Evolutionary conservation across 257 asterid genomes (phyloP).

Genomic region (Perilla frutescens): DNA sequence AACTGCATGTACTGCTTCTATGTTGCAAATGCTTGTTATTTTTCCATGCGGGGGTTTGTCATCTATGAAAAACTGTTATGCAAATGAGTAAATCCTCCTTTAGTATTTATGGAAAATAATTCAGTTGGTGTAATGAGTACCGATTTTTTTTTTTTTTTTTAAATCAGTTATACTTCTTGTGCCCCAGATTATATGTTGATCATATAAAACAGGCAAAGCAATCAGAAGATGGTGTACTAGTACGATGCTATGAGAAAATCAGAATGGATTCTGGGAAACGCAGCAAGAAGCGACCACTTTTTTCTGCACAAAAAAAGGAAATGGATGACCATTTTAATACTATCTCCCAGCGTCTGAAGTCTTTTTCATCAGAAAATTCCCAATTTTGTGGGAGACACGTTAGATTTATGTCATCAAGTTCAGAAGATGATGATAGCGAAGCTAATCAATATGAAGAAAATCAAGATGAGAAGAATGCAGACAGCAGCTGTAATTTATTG

Average conservation of each 20-base stretch:
- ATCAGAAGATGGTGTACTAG: conserved; percentile 51
- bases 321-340: conserved; percentile 70
- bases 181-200: conserved; percentile 60
- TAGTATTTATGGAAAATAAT: conserved; percentile 7
- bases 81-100: background rate
- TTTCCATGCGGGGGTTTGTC: conserved; percentile 17
- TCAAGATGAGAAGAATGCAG: conserved; percentile 37
- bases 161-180: conserved; percentile 31
- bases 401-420: conserved; percentile 66
- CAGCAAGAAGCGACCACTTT: conserved; percentile 56
- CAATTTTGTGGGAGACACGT: conserved; percentile 71
- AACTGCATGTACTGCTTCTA: conserved; percentile 13
- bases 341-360: conserved; percentile 66
- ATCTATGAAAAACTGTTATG: conserved; percentile 8
- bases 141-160: conserved; percentile 14
- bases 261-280: conserved; percentile 47
- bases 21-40: conserved; percentile 16
- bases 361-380: conserved; percentile 54
- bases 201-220: conserved; percentile 53
- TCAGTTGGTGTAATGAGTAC: conserved; percentile 14
- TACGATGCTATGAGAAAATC: conserved; percentile 51
- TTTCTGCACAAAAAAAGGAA: conserved; percentile 58
- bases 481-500: conserved; percentile 36
- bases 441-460: conserved; percentile 46
- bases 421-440: conserved; percentile 66